These are phyloP conservation scores for Populus euphratica DNA, from an alignment of 345 rosid species.

Conservation along the genomic window DNA sequence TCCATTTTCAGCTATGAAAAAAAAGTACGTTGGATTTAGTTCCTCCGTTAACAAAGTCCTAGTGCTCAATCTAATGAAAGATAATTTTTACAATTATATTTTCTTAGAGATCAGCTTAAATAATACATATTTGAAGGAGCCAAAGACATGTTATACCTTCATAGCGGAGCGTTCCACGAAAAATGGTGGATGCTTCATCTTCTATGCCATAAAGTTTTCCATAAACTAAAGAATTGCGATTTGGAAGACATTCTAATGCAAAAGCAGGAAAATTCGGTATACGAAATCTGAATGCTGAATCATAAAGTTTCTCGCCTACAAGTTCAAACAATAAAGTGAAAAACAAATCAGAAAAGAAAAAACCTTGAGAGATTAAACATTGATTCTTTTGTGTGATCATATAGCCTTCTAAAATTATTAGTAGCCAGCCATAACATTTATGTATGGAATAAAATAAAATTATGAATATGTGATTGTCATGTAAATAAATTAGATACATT, in stretches of 20 bases:
- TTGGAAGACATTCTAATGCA: constrained; percentile 88
- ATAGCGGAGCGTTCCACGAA: constrained; percentile 91
- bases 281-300: constrained; percentile 59
- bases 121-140: not conserved
- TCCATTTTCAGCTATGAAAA: not conserved
- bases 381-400: not conserved
- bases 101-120: not conserved
- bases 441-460: not conserved
- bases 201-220: constrained; percentile 72
- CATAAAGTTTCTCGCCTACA: constrained; percentile 68
- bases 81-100: not conserved
- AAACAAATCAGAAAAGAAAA: not conserved
- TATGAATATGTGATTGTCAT: not conserved
- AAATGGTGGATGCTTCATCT: constrained; percentile 73
- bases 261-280: constrained; percentile 86
- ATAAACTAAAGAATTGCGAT: constrained; percentile 76
- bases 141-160: constrained; percentile 52
- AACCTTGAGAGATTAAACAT: not conserved
- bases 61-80: not conserved
- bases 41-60: not conserved
- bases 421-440: not conserved
- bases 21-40: not conserved
- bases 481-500: not conserved
- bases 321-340: constrained; percentile 14
- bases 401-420: not conserved